phyloP scores from a whole-genome alignment of 2,329 filamentous ascomycete genomes.

The Fusarium chaquense region DNA sequence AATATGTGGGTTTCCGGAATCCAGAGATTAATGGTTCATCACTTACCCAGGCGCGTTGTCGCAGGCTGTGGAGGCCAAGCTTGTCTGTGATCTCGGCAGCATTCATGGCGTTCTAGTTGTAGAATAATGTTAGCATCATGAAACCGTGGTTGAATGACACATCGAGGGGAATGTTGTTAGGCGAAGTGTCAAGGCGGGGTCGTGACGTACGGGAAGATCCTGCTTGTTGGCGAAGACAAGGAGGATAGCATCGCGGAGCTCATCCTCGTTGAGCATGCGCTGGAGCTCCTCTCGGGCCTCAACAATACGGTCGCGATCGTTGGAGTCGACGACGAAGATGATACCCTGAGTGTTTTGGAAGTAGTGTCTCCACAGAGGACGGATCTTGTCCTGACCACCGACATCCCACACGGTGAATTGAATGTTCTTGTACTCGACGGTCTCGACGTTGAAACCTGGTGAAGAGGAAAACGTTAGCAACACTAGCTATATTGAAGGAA shows the following conservation, averaged over 20 bases:
- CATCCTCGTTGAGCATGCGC: slow-evolving; percentile 98
- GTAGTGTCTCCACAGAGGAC: slow-evolving; percentile 99
- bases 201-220: slow-evolving; percentile 87
- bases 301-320: slow-evolving; percentile 97
- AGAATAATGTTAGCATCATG: slow-evolving; percentile 34
- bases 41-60: slow-evolving; percentile 98
- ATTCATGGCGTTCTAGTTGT: slow-evolving; percentile 93
- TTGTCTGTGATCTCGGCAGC: slow-evolving; percentile 99
- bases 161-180: slow-evolving; percentile 15
- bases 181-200: slow-evolving; percentile 30
- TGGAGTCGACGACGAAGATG: slow-evolving; percentile 99
- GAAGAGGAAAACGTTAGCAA: slow-evolving; percentile 41
- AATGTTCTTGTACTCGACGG: slow-evolving; percentile 99
- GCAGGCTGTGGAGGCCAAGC: slow-evolving; percentile 98
- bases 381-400: slow-evolving; percentile 99
- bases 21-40: slow-evolving; percentile 19
- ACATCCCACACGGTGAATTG: slow-evolving; percentile 99
- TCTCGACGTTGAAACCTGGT: slow-evolving; percentile 98
- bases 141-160: slow-evolving; percentile 12
- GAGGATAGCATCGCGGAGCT: slow-evolving; percentile 96
- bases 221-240: slow-evolving; percentile 99
- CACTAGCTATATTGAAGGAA: neutral
- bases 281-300: slow-evolving; percentile 97
- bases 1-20: neutral
- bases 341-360: slow-evolving; percentile 99